These are phyloP conservation scores for Puccinia novopanici DNA, from an alignment of 1,284 basidiomycete genomes.

Conservation along the genomic window DNA sequence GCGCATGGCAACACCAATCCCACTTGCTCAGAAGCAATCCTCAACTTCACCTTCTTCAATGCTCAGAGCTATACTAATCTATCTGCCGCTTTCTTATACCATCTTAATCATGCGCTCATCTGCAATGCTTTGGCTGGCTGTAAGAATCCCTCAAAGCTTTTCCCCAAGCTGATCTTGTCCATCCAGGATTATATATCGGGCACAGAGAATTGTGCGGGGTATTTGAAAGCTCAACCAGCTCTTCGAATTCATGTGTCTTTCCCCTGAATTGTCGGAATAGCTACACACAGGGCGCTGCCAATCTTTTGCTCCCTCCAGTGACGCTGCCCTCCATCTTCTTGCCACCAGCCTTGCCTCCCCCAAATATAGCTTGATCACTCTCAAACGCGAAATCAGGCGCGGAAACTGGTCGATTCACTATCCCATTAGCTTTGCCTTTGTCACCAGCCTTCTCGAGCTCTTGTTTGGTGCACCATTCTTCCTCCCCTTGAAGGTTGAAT, in stretches of 20 bases:
- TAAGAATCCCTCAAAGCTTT: background rate
- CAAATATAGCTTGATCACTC: slow-evolving; percentile 67
- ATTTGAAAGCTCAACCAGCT: slow-evolving; percentile 70
- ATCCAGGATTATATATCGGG: background rate
- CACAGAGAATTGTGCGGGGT: background rate
- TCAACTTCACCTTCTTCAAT: slow-evolving; percentile 27
- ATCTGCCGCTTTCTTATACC: slow-evolving; percentile 12
- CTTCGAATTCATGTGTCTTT: slow-evolving; percentile 83
- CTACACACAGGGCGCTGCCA: slow-evolving; percentile 81
- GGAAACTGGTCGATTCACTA: slow-evolving; percentile 63
- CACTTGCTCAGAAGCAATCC: background rate
- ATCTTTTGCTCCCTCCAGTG: slow-evolving; percentile 66
- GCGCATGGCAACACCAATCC: background rate
- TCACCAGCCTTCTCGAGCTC: slow-evolving; percentile 64
- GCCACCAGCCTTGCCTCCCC: too few relatives aligned
- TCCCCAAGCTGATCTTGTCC: background rate
- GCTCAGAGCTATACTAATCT: slow-evolving; percentile 28
- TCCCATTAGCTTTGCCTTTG: slow-evolving; percentile 82
- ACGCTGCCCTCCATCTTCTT: slow-evolving; percentile 62
- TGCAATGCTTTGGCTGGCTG: background rate
- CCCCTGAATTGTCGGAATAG: slow-evolving; percentile 86
- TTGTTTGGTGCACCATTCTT: slow-evolving; percentile 41
- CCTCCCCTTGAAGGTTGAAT: too few relatives aligned
- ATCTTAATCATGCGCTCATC: slow-evolving; percentile 23
- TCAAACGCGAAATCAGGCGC: slow-evolving; percentile 69